These are phyloP conservation scores for Botryotinia convoluta DNA, from an alignment of 2,329 filamentous ascomycete genomes.

Conservation along the genomic window DNA sequence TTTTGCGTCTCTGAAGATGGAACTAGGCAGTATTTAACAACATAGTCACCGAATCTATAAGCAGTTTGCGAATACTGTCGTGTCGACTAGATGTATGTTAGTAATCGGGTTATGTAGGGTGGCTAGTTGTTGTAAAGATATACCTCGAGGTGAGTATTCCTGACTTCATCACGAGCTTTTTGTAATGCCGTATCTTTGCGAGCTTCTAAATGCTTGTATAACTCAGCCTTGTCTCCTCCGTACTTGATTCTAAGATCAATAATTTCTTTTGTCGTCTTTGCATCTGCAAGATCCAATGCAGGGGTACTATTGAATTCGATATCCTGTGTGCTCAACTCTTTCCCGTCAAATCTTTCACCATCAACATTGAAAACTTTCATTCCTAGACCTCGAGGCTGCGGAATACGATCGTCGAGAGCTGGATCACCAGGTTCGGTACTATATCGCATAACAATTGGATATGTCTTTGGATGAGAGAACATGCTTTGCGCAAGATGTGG, in stretches of 20 bases:
- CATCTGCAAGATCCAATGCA: slow-evolving; percentile 46
- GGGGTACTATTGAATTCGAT: slow-evolving; percentile 51
- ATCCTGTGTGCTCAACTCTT: slow-evolving; percentile 40
- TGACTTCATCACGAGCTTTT: slow-evolving; percentile 41
- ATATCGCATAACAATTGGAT: slow-evolving; percentile 41
- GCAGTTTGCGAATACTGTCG: slow-evolving; percentile 47
- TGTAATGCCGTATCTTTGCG: slow-evolving; percentile 42
- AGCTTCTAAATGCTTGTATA: slow-evolving; percentile 44
- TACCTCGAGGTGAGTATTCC: slow-evolving; percentile 32
- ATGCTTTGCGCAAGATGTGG: slow-evolving; percentile 45
- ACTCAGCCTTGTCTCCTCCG: slow-evolving; percentile 40
- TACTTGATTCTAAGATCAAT: slow-evolving; percentile 43
- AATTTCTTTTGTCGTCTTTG: slow-evolving; percentile 46
- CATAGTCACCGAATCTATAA: slow-evolving; percentile 48
- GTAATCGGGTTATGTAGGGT: slow-evolving; percentile 33
- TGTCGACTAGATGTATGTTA: slow-evolving; percentile 34
- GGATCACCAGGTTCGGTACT: slow-evolving; percentile 42
- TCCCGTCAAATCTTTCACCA: slow-evolving; percentile 44
- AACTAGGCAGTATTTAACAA: slow-evolving; percentile 48
- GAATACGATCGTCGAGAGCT: slow-evolving; percentile 43
- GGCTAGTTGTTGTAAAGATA: background rate
- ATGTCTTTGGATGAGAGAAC: slow-evolving; percentile 37
- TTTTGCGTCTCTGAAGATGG: slow-evolving; percentile 43
- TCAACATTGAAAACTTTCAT: slow-evolving; percentile 51
- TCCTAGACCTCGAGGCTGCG: slow-evolving; percentile 46